phyloP scores from a whole-genome alignment of 768 basidiomycete genomes.

The Termitomyces sp. region DNA sequence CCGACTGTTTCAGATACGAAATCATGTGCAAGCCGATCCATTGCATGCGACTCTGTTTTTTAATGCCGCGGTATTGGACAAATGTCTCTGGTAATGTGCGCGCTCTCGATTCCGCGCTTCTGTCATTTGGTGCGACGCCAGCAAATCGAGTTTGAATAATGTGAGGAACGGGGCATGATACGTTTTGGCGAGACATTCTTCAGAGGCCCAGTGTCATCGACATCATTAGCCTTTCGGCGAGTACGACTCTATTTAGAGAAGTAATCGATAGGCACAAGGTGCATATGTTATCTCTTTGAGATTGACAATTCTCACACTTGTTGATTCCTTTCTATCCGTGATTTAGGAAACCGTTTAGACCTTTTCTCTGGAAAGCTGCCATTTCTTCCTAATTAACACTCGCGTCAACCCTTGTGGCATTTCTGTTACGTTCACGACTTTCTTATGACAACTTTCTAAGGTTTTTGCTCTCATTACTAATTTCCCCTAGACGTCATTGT shows the following conservation, averaged over 20 bases:
- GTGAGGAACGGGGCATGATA: slow-evolving; percentile 46
- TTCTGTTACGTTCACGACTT: not conserved
- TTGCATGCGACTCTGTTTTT: slow-evolving; percentile 49
- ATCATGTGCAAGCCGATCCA: slow-evolving; percentile 25
- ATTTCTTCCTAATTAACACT: not conserved
- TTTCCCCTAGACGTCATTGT: too few species aligned
- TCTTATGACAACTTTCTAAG: not conserved
- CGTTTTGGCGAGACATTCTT: slow-evolving; percentile 50
- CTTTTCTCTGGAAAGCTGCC: too few species aligned
- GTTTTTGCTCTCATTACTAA: too few species aligned
- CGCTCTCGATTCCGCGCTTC: slow-evolving; percentile 36
- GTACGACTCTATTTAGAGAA: not conserved
- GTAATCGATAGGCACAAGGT: not conserved
- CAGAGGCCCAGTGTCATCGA: slow-evolving; percentile 49
- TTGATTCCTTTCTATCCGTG: not conserved
- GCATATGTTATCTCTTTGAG: not conserved
- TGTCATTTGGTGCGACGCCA: slow-evolving; percentile 58
- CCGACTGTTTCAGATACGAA: not conserved
- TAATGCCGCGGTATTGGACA: slow-evolving; percentile 56
- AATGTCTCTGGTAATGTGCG: slow-evolving; percentile 26
- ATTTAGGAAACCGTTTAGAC: too few species aligned
- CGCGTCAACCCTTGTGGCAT: not conserved
- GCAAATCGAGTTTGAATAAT: slow-evolving; percentile 38
- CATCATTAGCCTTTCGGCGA: slow-evolving; percentile 5
- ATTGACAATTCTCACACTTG: not conserved